Conservation (phyloP, 495 filamentous ascomycete species). For the Rostrohypoxylon terebratum region DNA sequence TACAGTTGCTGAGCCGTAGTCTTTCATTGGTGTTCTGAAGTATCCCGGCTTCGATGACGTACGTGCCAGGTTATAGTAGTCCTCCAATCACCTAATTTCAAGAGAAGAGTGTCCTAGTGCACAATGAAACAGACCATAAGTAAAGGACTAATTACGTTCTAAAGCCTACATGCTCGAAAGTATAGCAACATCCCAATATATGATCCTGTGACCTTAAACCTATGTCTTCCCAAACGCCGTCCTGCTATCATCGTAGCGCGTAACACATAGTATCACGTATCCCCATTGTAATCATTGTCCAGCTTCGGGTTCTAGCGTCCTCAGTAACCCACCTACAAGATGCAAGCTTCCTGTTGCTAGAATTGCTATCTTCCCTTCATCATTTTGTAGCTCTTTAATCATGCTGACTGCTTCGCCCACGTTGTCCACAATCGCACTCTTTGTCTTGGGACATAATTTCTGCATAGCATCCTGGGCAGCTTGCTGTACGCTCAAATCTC, state of each 20-base stretch:
- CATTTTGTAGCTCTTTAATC: constrained; percentile 31
- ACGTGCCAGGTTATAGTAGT: too few relatives aligned
- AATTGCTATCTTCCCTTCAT: constrained; percentile 45
- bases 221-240: constrained; percentile 12
- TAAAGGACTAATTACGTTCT: neutral
- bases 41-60: too few relatives aligned
- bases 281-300: constrained; percentile 24
- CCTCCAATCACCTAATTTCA: too few relatives aligned
- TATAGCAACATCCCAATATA: neutral
- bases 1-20: too few relatives aligned
- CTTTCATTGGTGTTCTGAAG: too few relatives aligned
- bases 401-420: constrained; percentile 49
- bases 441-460: constrained; percentile 23
- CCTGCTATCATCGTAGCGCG: neutral
- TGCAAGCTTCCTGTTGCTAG: constrained; percentile 89
- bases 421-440: constrained; percentile 40
- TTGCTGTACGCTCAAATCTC: constrained; percentile 54
- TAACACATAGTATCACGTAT: neutral
- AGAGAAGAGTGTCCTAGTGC: neutral
- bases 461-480: constrained; percentile 47
- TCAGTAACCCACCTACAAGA: constrained; percentile 84
- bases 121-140: neutral
- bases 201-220: constrained; percentile 18
- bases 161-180: constrained; percentile 27
- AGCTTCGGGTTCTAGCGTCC: constrained; percentile 71